Conservation (phyloP, 1,284 basidiomycete species). For the Trichosporon ovoides region DNA sequence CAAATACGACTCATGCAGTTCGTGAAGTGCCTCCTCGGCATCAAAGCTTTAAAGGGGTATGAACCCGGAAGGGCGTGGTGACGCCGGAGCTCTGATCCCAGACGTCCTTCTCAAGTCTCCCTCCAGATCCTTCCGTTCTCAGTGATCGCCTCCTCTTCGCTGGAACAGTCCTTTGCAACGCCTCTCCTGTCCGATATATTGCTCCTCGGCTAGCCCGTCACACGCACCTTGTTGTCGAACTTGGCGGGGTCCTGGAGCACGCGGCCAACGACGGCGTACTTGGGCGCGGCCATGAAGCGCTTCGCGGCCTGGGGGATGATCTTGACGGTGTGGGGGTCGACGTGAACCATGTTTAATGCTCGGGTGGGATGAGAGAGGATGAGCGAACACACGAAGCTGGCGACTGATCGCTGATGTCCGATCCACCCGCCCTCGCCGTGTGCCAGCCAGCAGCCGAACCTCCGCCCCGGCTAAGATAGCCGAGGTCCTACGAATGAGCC, state of each 20-base stretch:
- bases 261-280: slow-evolving; percentile 41
- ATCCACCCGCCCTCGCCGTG: not conserved
- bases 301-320: slow-evolving; percentile 28
- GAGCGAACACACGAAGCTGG: not conserved
- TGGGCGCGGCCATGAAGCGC: slow-evolving; percentile 36
- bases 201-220: not conserved
- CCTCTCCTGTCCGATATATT: no score
- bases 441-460: not conserved
- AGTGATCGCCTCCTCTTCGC: no score
- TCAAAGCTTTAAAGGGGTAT: no score
- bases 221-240: slow-evolving; percentile 42
- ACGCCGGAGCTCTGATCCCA: no score
- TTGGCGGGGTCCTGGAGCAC: slow-evolving; percentile 33
- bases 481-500: not conserved
- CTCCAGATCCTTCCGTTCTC: no score
- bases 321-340: slow-evolving; percentile 24
- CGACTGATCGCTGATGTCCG: not conserved
- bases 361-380: not conserved
- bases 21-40: no score
- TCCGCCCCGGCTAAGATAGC: not conserved
- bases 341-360: slow-evolving; percentile 18
- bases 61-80: no score
- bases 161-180: not conserved
- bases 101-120: no score
- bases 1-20: no score